Evolutionary conservation across 495 filamentous ascomycete species (phyloP).

Genomic region (Tirmania nivea): DNA sequence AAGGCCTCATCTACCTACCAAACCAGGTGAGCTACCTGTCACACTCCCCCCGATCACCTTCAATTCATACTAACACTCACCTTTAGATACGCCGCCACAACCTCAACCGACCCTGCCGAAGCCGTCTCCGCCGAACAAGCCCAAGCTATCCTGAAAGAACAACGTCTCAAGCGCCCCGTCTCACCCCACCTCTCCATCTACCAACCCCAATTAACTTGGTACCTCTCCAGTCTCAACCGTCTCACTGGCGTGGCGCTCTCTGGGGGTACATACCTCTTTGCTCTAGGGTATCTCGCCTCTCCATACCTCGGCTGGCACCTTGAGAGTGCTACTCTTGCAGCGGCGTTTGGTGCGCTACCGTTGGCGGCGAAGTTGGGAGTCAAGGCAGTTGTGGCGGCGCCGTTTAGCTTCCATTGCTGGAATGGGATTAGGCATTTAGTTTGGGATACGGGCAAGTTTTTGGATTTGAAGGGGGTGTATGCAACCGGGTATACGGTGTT

Average conservation of each 20-base stretch:
- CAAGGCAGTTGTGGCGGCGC: constrained; percentile 54
- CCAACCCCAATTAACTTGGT: constrained; percentile 72
- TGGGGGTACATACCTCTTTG: constrained; percentile 63
- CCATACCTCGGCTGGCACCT: constrained; percentile 70
- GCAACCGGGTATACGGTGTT: constrained; percentile 55
- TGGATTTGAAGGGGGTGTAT: constrained; percentile 49
- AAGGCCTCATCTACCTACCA: no score
- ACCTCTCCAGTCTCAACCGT: constrained; percentile 48
- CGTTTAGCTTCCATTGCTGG: constrained; percentile 67
- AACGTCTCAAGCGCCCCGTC: constrained; percentile 68
- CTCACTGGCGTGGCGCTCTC: constrained; percentile 55
- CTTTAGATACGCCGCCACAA: constrained; percentile 28
- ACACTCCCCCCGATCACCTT: not conserved
- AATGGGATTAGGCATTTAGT: constrained; percentile 80
- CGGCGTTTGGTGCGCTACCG: constrained; percentile 53
- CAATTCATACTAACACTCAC: constrained; percentile 22
- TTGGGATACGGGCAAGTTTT: constrained; percentile 55
- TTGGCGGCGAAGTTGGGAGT: constrained; percentile 41
- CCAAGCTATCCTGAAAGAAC: constrained; percentile 51
- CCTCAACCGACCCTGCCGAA: constrained; percentile 18
- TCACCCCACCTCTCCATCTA: constrained; percentile 82
- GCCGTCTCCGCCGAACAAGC: constrained; percentile 24
- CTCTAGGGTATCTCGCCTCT: constrained; percentile 58
- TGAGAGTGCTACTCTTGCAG: constrained; percentile 56
- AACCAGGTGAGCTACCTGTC: no score